Conservation (phyloP, 2,329 filamentous ascomycete genomes). For the Cryphonectria carpinicola region DNA sequence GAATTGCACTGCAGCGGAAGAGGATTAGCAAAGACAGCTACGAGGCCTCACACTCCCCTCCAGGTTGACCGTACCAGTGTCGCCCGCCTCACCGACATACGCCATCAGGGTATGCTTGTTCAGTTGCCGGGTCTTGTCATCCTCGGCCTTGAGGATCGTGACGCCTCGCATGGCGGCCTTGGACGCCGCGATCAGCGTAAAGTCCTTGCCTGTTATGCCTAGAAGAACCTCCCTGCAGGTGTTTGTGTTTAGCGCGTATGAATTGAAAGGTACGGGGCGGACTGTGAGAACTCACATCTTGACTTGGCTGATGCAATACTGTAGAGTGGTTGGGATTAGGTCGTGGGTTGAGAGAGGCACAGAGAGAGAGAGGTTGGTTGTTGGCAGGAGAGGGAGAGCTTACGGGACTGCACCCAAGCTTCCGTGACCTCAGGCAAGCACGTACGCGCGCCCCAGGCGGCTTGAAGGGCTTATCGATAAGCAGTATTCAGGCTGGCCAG, state of each 20-base stretch:
- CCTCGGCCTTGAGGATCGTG: conserved; percentile 90
- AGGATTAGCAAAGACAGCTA: conserved; percentile 28
- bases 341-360: conserved; percentile 2
- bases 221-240: conserved; percentile 87
- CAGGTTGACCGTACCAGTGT: conserved; percentile 68
- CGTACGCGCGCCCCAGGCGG: conserved; percentile 19
- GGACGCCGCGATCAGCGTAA: conserved; percentile 94
- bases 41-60: conserved; percentile 6
- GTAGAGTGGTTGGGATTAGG: conserved; percentile 1
- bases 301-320: conserved; percentile 23
- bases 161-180: conserved; percentile 98
- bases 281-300: conserved; percentile 29
- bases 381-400: conserved; percentile 13
- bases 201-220: conserved; percentile 98
- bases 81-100: conserved; percentile 93
- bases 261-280: neutral
- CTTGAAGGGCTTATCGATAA: conserved; percentile 17
- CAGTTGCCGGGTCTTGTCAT: conserved; percentile 93
- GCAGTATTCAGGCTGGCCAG: neutral
- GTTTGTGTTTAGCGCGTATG: conserved; percentile 6
- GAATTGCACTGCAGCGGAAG: conserved; percentile 78
- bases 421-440: conserved; percentile 28
- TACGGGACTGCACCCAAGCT: conserved; percentile 24
- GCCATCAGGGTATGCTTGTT: conserved; percentile 96
- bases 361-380: conserved; percentile 7